Evolutionary conservation across 176 grass and related monocot genomes (phyloP), one percentile per base, ranked within the genome.

Genomic region (Cenchrus fungigraminus): DNA sequence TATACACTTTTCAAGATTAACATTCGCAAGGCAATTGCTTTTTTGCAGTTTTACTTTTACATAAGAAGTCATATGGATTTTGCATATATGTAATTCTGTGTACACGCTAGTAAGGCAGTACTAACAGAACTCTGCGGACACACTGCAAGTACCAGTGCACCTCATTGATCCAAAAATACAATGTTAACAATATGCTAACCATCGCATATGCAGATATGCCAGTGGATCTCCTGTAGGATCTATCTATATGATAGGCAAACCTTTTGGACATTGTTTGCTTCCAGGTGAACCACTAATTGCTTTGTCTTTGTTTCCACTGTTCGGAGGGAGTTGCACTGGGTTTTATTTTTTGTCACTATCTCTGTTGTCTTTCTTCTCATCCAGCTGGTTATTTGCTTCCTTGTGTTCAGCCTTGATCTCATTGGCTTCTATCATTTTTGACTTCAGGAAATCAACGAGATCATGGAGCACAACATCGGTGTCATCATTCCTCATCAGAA

Each of bases 401-500:
- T 83, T 56, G 10, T 77, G 13, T 74, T 74, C 74, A n/a, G 68
- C 55, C 53, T 43, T 74, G 71, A 17, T 54, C 71, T 74, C 28
- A 53, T 32, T 84, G 31, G 58, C 72, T 44, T 84, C 83, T 59
- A 79, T 92, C 47, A 43, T 84, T 80, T 88, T 92, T 68, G 74
- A 80, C 62, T 79, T 88, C 49, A 74, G 82, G 52, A 86, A 66
- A 22, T 91, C 63, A 6, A 92, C 58, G n/a, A 94, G 78, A 65
- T 83, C 90, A 22, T 79, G 29, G 43, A 92, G 78, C 0, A 76
- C 95, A 17, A 61, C 47, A 68, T 89, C 57, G 3, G 59, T 49
- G 16, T 91, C 52, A 9, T 94, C 88, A 40, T 83, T 94, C 79
- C 90, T 91, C 84, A 97, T 92, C 81, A 97, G 84, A 60, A 76